Evolutionary conservation across 2,329 filamentous ascomycete genomes (phyloP), one percentile per base, ranked within the genome.

Genomic region (Fusarium zealandicum): DNA sequence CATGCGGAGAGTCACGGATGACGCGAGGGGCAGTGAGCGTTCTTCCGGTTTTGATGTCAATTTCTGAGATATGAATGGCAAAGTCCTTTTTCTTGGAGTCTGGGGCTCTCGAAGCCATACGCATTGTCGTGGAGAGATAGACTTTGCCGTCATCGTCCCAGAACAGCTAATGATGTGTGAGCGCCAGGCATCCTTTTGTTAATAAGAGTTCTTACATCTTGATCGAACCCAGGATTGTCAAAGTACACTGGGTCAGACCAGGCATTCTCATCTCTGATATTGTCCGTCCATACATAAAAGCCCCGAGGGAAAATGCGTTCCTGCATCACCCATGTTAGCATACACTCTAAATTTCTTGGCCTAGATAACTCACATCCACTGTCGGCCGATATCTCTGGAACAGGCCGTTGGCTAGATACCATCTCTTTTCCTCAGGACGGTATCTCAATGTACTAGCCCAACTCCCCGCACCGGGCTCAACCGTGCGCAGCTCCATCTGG

Each of bases 181-280:
- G 50, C 2, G 16, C 7, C 6, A 11, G 2, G 4, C 2, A 20
- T n/a, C 12, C 37, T 6, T 10, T 6, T 18, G 13, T 3, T 2
- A 1, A 18, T 13, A 7, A 6, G 1, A 2, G 3, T 1, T 6
- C 50, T 46, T 30, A 67, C 64, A 27, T 82, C 80, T 65, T 82
- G 80, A 55, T 83, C 80, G 47, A 82, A 82, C 2, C 80, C 80
- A 1, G 78, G 73, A 36, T 81, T 78, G 45, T 83, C 81, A 57
- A 84, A 82, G 54, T 78, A 82, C 0, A 81, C 69, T 0, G 81
- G 80, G 38, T 84, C 80, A 5, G 78, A 81, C 81, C 81, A 84
- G 4, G 76, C 71, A 6, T 56, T 66, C 0, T 77, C 74, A 36
- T 82, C 75, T 76, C 77, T 80, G n/a, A 83, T 82, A 50, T 84